A percentile compares a stretch with the other conserved stretches of the same genome.
Evolutionary conservation across 352 stramenopile genomes (phyloP).

Genomic region (Paralagenidium karlingii): DNA sequence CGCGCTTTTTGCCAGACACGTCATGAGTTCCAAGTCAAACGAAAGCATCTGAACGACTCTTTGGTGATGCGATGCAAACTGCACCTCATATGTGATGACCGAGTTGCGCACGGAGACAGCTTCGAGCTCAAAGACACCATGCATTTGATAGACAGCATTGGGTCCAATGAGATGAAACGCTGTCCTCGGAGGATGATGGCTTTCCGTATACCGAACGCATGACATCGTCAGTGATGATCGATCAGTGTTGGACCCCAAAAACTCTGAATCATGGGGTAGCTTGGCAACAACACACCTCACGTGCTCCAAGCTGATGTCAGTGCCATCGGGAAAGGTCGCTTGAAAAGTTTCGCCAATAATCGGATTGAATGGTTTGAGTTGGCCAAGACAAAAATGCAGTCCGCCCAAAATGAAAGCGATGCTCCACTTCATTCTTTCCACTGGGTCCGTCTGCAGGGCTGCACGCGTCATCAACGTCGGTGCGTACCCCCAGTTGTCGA

Average conservation of each 20-base stretch:
- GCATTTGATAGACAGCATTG: conserved; percentile 54
- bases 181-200: conserved; percentile 75
- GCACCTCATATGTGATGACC: conserved; percentile 63
- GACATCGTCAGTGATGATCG: too few relatives aligned
- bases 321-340: conserved; percentile 57
- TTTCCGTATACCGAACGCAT: too few relatives aligned
- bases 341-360: conserved; percentile 80
- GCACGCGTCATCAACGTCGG: conserved; percentile 62
- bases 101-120: conserved; percentile 78
- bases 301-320: conserved; percentile 69
- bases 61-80: conserved; percentile 52
- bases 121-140: conserved; percentile 61
- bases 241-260: conserved; percentile 63
- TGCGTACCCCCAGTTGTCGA: conserved; percentile 68
- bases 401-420: conserved; percentile 65
- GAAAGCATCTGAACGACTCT: too few relatives aligned
- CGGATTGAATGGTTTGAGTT: conserved; percentile 79
- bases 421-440: conserved; percentile 74
- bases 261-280: conserved; percentile 63
- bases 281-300: conserved; percentile 73
- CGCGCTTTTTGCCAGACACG: too few relatives aligned
- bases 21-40: too few relatives aligned
- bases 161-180: conserved; percentile 68
- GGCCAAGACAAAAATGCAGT: conserved; percentile 64
- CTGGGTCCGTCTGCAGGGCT: conserved; percentile 32